phyloP scores from a whole-genome alignment of 2,329 filamentous ascomycete species.

The Furcasterigmium sp. region DNA sequence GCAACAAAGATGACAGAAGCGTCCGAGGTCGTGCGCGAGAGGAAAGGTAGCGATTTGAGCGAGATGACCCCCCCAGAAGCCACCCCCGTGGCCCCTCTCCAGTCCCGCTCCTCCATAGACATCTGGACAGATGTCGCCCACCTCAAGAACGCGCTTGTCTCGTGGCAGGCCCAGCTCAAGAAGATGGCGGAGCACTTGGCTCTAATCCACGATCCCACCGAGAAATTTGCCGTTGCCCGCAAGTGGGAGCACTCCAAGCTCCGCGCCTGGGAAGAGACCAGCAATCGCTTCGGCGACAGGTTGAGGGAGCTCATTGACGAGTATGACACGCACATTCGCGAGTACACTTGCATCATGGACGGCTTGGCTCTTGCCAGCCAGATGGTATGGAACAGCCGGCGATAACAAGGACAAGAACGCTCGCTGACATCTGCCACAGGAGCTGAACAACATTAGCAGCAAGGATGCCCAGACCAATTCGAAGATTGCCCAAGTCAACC shows the following conservation, averaged over 20 bases:
- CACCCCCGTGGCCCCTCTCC: no score
- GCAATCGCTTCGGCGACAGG: conserved; percentile 5
- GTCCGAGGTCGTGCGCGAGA: no score
- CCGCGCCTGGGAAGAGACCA: no score
- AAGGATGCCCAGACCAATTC: no score
- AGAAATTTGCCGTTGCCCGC: background rate
- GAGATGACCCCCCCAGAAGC: no score
- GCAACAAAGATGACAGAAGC: no score
- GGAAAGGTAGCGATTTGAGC: no score
- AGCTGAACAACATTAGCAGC: no score
- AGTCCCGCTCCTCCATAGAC: no score
- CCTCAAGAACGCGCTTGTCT: conserved; percentile 11
- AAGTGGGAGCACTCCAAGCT: background rate
- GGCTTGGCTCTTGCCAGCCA: conserved; percentile 13
- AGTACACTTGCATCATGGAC: conserved; percentile 10
- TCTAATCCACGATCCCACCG: background rate
- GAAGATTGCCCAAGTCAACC: conserved; percentile 6
- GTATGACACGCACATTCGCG: conserved; percentile 11
- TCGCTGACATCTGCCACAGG: no score
- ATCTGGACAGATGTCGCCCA: conserved; percentile 14
- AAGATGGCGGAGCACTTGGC: conserved; percentile 15
- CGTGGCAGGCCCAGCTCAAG: conserved; percentile 13
- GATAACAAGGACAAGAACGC: no score
- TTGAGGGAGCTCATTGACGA: conserved; percentile 11
- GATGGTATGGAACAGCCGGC: background rate